Conservation (phyloP, 2,329 filamentous ascomycete species). For the Sporothrix humicola region DNA sequence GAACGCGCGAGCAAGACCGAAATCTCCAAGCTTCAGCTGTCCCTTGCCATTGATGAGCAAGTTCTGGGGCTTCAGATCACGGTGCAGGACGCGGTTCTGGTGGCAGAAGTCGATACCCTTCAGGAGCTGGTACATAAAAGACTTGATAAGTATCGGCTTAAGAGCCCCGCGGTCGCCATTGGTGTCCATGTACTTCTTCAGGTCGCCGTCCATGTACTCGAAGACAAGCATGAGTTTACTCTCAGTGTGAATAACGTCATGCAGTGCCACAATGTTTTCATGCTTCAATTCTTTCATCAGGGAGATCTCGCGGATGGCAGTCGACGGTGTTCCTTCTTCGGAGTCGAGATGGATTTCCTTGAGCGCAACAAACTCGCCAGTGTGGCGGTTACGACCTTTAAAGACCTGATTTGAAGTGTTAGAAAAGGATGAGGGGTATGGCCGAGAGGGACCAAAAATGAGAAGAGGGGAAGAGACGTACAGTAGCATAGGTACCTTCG, state of each 20-base stretch:
- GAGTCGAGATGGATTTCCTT: constrained; percentile 99
- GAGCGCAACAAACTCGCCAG: constrained; percentile 91
- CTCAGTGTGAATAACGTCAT: constrained; percentile 99
- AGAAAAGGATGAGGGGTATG: background rate
- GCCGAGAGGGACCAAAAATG: constrained; percentile 2
- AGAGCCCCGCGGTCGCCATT: constrained; percentile 87
- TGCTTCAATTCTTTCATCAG: constrained; percentile 99
- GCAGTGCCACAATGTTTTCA: constrained; percentile 94
- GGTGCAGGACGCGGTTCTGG: constrained; percentile 93
- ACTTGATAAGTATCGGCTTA: constrained; percentile 91
- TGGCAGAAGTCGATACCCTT: constrained; percentile 98
- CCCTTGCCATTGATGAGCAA: constrained; percentile 92
- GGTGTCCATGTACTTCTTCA: constrained; percentile 99
- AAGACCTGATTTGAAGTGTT: constrained; percentile 71
- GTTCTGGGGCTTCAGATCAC: constrained; percentile 95
- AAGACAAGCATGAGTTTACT: constrained; percentile 99
- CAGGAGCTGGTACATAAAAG: constrained; percentile 98
- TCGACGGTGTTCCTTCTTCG: constrained; percentile 96
- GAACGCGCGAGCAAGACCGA: constrained; percentile 90
- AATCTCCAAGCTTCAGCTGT: constrained; percentile 90
- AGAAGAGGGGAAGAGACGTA: constrained; percentile 54
- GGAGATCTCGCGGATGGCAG: constrained; percentile 96
- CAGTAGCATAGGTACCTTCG: constrained; percentile 97
- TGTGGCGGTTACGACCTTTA: constrained; percentile 94
- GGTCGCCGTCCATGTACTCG: constrained; percentile 97